A percentile compares a stretch with the other conserved stretches of the same genome.
These are phyloP conservation scores for Penicillium waksmanii DNA, from an alignment of 495 filamentous ascomycete genomes.

Conservation along the genomic window DNA sequence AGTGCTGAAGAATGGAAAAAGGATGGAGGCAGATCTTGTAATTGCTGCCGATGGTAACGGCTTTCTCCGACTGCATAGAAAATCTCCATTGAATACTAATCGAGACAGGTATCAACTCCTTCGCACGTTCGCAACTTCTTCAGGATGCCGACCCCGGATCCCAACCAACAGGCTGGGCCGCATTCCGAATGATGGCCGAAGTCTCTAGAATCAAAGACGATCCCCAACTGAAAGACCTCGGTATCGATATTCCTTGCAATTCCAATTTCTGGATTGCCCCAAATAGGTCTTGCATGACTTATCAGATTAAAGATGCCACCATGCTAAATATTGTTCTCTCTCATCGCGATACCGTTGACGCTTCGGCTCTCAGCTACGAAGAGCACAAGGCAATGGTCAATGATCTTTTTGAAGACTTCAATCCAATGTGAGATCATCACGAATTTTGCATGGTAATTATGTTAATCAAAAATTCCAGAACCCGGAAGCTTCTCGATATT, in stretches of 20 bases:
- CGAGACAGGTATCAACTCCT: conserved; percentile 4
- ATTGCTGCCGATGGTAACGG: conserved; percentile 7
- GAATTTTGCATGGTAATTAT: neutral
- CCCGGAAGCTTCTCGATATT: conserved; percentile 1
- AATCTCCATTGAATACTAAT: neutral
- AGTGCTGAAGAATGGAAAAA: neutral
- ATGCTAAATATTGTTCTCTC: conserved; percentile 11
- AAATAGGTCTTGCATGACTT: conserved; percentile 9
- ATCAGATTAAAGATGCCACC: conserved; percentile 9
- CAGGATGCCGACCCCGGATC: neutral
- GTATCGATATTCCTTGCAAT: conserved; percentile 1
- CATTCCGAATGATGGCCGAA: conserved; percentile 16
- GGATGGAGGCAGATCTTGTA: conserved; percentile 7
- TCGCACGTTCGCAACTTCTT: conserved; percentile 8
- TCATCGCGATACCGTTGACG: conserved; percentile 5
- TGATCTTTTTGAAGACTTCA: neutral
- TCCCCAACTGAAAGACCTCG: neutral
- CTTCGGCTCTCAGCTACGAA: neutral
- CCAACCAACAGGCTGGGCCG: conserved; percentile 14
- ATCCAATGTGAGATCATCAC: neutral
- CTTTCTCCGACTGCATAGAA: no score
- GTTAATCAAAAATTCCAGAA: neutral
- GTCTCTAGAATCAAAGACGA: conserved; percentile 11
- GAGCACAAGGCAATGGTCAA: conserved; percentile 2
- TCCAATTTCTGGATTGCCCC: conserved; percentile 14